phyloP scores from a whole-genome alignment of 2,329 filamentous ascomycete genomes.

The Calonectria pteridis region DNA sequence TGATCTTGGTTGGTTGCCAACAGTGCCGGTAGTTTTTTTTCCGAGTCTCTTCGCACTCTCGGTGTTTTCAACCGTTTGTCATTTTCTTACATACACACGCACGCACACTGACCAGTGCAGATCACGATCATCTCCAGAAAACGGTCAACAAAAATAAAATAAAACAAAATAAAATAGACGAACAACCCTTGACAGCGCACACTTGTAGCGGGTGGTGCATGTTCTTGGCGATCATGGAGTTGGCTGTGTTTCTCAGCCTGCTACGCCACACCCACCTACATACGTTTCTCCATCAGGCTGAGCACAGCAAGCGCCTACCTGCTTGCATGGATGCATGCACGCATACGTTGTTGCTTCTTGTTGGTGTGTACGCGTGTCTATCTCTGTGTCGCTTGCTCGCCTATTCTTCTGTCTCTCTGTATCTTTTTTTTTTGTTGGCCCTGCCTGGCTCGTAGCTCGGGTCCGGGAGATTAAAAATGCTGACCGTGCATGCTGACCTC shows the following conservation, averaged over 20 bases:
- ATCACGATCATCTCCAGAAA: neutral
- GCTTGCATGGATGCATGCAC: neutral
- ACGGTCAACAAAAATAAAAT: neutral
- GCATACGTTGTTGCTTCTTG: neutral
- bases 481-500: conserved; percentile 8
- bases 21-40: neutral
- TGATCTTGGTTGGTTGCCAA: neutral
- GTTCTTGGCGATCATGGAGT: neutral
- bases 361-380: neutral
- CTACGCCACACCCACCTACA: neutral
- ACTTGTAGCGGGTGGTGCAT: neutral
- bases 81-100: too few species aligned
- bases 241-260: neutral
- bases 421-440: neutral
- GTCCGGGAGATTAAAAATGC: conserved; percentile 3
- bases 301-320: neutral
- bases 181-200: neutral
- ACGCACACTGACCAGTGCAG: neutral
- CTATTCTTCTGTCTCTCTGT: neutral
- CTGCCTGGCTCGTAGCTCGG: neutral
- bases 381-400: neutral
- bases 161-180: neutral
- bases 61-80: too few species aligned
- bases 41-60: neutral
- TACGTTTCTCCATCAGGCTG: neutral